Base-by-base conservation (phyloP, 345 rosid species). In the Gossypium longicalyx region DNA sequence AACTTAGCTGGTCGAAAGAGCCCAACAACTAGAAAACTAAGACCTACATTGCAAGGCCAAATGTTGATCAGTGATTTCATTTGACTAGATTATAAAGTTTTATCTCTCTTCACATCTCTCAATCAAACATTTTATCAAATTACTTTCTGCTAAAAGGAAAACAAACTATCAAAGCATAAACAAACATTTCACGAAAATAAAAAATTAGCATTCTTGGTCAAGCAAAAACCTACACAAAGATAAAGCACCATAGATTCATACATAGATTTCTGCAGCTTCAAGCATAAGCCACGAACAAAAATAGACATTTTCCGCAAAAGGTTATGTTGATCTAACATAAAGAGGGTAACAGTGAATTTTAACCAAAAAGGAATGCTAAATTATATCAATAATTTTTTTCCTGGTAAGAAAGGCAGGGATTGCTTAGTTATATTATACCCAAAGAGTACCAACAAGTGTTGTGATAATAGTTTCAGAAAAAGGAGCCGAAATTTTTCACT, bases 1-100 rank as follows among this genome's bases (percentile, higher is more conserved):
- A 73, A 25, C 76, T 59, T 60, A 47, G 76, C 23, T 60, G 17
- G 60, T 59, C 12, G 16, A 73, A 60, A 25, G 54, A 45, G 64
- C 43, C 45, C 0, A 60, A 59, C 45, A 25, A 60, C 53, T 19
- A 70, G 61, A 70, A 70, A 13, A 45, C 75, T 58, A 7, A 58
- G 41, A 45, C 65, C 75, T 72, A 60, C 52, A 72, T 17, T 20
- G 20, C 48, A 69, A 27, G 13, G 23, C 38, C n/a, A 56, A 76
- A 49, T 6, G 15, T 23, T 60, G 41, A 62, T 51, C 66, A 63
- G 70, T 51, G 16, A 69, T 17, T 9, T 27, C 45, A 69, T 16
- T 69, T 52, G 17, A 70, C 9, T 15, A 27, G 10, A 70, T 29
- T 43, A 69, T 12, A 67, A 45, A 51, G 22, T 53, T 25, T 9